Conservation (phyloP, 495 filamentous ascomycete genomes). For the Tuber melanosporum region DNA sequence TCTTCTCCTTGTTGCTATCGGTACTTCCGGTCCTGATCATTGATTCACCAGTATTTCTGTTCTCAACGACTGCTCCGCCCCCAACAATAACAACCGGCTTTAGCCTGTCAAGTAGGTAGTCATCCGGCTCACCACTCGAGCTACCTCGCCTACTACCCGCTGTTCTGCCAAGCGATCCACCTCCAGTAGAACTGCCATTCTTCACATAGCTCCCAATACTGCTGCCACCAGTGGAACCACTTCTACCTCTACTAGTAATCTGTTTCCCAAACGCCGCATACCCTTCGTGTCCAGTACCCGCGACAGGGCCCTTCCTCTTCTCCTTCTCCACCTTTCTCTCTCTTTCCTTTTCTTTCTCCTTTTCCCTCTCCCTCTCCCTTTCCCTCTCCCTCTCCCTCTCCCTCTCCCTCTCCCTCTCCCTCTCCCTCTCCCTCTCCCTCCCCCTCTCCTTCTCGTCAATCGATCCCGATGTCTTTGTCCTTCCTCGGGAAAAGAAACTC, state of each 20-base stretch:
- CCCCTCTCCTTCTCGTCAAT: slow-evolving; percentile 15
- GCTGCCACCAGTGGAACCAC: slow-evolving; percentile 45
- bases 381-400: slow-evolving; percentile 8
- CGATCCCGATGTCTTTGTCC: slow-evolving; percentile 13
- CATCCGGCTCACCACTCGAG: slow-evolving; percentile 52
- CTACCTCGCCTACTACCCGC: slow-evolving; percentile 50
- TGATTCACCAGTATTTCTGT: slow-evolving; percentile 51
- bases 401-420: slow-evolving; percentile 19
- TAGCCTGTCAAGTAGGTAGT: slow-evolving; percentile 69
- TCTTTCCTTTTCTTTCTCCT: slow-evolving; percentile 44
- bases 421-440: slow-evolving; percentile 21
- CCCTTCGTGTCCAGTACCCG: slow-evolving; percentile 93
- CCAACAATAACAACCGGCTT: slow-evolving; percentile 84
- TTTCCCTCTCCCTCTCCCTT: slow-evolving; percentile 31
- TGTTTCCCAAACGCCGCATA: slow-evolving; percentile 65
- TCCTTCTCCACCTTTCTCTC: slow-evolving; percentile 51
- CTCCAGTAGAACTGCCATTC: slow-evolving; percentile 43
- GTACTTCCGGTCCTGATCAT: slow-evolving; percentile 58
- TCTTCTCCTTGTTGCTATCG: slow-evolving; percentile 49
- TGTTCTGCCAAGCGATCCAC: slow-evolving; percentile 39
- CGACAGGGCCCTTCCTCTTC: slow-evolving; percentile 71
- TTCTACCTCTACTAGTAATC: slow-evolving; percentile 54
- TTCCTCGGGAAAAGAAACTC: slow-evolving; percentile 30
- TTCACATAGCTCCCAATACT: slow-evolving; percentile 45
- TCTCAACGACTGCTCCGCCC: slow-evolving; percentile 58